Evolutionary conservation across 768 basidiomycete species (phyloP).

Genomic region (Boletus subcaerulescens): DNA sequence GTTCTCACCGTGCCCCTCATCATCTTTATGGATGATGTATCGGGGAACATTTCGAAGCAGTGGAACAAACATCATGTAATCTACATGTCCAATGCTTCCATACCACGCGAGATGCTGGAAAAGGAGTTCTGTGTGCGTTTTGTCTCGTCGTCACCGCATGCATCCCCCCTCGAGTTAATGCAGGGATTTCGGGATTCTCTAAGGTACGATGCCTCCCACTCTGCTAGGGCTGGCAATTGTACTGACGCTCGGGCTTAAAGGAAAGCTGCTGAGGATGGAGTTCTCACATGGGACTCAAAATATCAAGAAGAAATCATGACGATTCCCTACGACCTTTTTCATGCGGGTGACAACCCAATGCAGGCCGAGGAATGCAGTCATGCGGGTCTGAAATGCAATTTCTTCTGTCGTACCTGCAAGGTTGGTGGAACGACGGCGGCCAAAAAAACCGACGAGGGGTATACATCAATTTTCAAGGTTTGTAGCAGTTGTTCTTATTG

Average conservation of each 20-base stretch:
- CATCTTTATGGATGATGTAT: constrained; percentile 35
- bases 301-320: neutral
- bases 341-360: neutral
- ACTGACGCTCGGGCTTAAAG: neutral
- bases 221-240: too few species aligned
- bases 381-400: neutral
- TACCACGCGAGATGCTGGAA: constrained; percentile 27
- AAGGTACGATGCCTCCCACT: neutral
- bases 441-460: neutral
- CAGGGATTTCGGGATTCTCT: neutral
- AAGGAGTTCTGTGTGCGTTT: constrained; percentile 31
- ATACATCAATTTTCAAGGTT: neutral
- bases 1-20: constrained; percentile 18
- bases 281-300: neutral
- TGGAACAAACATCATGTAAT: constrained; percentile 35
- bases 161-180: constrained; percentile 31
- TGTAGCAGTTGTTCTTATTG: too few species aligned
- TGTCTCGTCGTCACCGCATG: constrained; percentile 34
- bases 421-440: neutral
- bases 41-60: constrained; percentile 33
- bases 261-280: neutral
- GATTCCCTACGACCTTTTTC: neutral
- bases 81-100: constrained; percentile 32
- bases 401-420: neutral
- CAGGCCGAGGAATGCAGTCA: too few species aligned